Base-by-base conservation (phyloP, 495 filamentous ascomycete species). In the Aspergillus sclerotioniger region DNA sequence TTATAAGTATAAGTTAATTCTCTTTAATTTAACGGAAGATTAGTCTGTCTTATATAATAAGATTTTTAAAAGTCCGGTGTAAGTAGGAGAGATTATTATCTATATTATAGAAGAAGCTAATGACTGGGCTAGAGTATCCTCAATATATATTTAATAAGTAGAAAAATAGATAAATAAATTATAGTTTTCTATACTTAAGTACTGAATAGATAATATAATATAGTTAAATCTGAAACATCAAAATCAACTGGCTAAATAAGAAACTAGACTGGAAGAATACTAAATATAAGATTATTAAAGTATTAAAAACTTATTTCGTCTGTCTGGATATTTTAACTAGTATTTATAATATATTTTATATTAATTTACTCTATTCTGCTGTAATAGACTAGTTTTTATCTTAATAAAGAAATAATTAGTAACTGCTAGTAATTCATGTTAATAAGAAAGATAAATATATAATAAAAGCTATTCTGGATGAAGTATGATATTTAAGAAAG, bases 111-210 rank as follows among this genome's bases (percentile, higher is more conserved):
- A 37, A 15, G 9, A 37, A 37, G 33, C 9, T 1, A 37, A 15
- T 37, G 9, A 37, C 9, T 10, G 9, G 7, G 7, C 7, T 10
- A 9, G 9, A 37, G 7, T 37, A 37, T 37, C 9, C 1, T 15
- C 9, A 10, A 41, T 41, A 53, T 53, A 53, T 41, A 28, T 21
- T 39, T 43, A 28, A 17, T 29, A 43, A n/a, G n/a, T 13, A 41
- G 12, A 41, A 53, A 53, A 35, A 52, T 3, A 37, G 7, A 37
- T 37, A 35, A 37, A 52, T 32, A 33, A 35, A 52, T 8, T 52
- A 19, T 35, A 35, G 8, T 16, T 52, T n/a, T 35, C 20, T 41
- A 41, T 49, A 15, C 29, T 4, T 6, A 21, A 3, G 10, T 49
- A 49, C 29, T 49, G 9, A 37, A 37, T 10, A 3, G 7, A 37